Evolutionary conservation across 768 basidiomycete genomes (phyloP).

Genomic region (Auricularia heimuer): DNA sequence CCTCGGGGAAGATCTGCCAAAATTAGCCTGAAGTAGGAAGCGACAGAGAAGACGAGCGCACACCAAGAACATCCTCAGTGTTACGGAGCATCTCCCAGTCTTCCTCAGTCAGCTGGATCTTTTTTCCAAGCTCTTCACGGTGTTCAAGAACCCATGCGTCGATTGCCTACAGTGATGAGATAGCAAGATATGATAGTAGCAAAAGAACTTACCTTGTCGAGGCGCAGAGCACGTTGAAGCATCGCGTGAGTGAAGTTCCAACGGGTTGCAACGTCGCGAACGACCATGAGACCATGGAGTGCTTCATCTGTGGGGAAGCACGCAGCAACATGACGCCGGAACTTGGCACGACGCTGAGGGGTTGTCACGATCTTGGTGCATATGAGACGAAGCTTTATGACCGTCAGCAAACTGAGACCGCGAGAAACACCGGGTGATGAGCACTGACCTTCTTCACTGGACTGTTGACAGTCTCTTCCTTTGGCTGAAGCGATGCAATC

Average conservation of each 20-base stretch:
- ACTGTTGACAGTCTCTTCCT: conserved; percentile 6
- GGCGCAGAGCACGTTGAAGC: conserved; percentile 18
- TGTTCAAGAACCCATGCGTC: conserved; percentile 22
- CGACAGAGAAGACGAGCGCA: neutral
- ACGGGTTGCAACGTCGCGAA: conserved; percentile 24
- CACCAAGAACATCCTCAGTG: conserved; percentile 1
- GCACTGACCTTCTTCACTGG: conserved; percentile 12
- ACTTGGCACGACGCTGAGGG: conserved; percentile 20
- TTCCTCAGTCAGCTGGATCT: conserved; percentile 10
- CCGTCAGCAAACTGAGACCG: neutral
- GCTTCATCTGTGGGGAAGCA: conserved; percentile 7
- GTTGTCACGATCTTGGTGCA: conserved; percentile 24
- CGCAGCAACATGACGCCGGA: conserved; percentile 13
- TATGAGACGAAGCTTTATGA: conserved; percentile 21
- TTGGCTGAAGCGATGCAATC: conserved; percentile 9
- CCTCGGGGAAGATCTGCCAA: conserved; percentile 22
- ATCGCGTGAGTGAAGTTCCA: conserved; percentile 30
- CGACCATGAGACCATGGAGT: conserved; percentile 17
- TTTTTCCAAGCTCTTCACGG: conserved; percentile 6
- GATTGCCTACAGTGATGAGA: conserved; percentile 18
- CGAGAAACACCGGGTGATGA: too few species aligned
- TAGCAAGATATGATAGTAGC: too few species aligned
- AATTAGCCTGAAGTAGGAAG: neutral
- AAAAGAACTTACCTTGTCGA: conserved; percentile 15
- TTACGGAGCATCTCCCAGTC: conserved; percentile 7